Evolutionary conservation across 1,139 yeast genomes (phyloP).

Genomic region (Taphrina communis): DNA sequence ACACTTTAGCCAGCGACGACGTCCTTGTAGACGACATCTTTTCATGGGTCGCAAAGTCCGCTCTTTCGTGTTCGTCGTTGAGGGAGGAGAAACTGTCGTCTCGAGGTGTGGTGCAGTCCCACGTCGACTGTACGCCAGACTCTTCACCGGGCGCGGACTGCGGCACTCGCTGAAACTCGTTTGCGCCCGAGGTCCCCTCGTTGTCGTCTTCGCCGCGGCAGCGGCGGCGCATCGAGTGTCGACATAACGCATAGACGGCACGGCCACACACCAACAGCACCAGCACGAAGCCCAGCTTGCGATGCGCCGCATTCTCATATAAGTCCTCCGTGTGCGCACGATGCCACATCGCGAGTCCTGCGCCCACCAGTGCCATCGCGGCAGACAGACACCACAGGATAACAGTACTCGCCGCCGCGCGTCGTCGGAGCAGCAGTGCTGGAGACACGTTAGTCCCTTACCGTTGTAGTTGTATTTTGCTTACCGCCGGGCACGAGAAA

Average conservation of each 20-base stretch:
- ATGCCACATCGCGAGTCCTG: conserved; percentile 55
- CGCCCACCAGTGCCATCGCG: not conserved
- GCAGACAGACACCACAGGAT: not conserved
- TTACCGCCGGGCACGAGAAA: conserved; percentile 66
- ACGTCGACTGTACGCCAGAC: not conserved
- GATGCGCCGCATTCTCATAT: conserved; percentile 79
- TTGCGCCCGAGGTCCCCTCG: not conserved
- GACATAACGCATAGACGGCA: not conserved
- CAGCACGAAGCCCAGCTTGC: conserved; percentile 55
- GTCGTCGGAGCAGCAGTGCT: not conserved
- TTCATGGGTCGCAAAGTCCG: not conserved
- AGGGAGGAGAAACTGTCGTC: conserved; percentile 5
- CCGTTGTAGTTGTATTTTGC: not conserved
- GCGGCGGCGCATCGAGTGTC: not conserved
- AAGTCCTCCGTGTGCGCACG: conserved; percentile 65
- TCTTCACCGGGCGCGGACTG: not conserved
- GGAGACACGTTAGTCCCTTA: not conserved
- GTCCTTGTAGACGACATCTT: not conserved
- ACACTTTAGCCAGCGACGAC: not conserved
- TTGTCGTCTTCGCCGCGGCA: not conserved
- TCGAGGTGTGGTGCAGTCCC: conserved; percentile 18
- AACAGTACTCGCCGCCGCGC: not conserved
- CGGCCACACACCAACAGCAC: conserved; percentile 41
- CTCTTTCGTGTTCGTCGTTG: not conserved
- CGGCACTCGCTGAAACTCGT: not conserved